phyloP scores from a whole-genome alignment of 1,139 yeast genomes.

The Protomyces inouyei region DNA sequence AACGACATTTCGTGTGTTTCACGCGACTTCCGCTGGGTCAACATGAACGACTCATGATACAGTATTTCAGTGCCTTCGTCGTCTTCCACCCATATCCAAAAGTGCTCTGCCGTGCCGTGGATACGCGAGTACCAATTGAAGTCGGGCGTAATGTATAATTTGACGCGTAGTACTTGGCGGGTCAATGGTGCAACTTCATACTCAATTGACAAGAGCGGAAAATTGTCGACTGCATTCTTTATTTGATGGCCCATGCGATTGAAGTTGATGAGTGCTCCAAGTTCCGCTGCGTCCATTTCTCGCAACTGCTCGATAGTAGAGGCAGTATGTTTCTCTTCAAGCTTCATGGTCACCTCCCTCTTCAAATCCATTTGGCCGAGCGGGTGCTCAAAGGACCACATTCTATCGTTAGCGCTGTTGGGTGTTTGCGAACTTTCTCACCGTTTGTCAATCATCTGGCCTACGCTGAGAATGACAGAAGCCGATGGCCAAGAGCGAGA shows the following conservation, averaged over 20 bases:
- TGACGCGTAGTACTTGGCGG: slow-evolving; percentile 75
- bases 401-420: slow-evolving; percentile 3
- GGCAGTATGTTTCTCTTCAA: slow-evolving; percentile 50
- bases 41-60: slow-evolving; percentile 75
- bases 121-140: slow-evolving; percentile 75
- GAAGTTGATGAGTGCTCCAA: slow-evolving; percentile 88
- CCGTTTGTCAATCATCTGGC: slow-evolving; percentile 78
- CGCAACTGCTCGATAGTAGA: slow-evolving; percentile 68
- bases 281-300: slow-evolving; percentile 66
- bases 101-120: slow-evolving; percentile 81
- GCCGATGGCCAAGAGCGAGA: slow-evolving; percentile 65
- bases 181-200: slow-evolving; percentile 92
- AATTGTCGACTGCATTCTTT: slow-evolving; percentile 57
- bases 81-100: slow-evolving; percentile 90
- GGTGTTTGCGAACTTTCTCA: slow-evolving; percentile 22
- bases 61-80: slow-evolving; percentile 61
- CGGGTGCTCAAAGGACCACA: slow-evolving; percentile 93
- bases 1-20: slow-evolving; percentile 73
- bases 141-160: slow-evolving; percentile 64
- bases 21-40: slow-evolving; percentile 55
- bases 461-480: slow-evolving; percentile 45
- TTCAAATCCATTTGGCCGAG: slow-evolving; percentile 80
- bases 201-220: slow-evolving; percentile 68
- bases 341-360: slow-evolving; percentile 55
- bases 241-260: slow-evolving; percentile 62